phyloP scores from a whole-genome alignment of 73 alveolate genomes.

The Tetrahymena elliotti region DNA sequence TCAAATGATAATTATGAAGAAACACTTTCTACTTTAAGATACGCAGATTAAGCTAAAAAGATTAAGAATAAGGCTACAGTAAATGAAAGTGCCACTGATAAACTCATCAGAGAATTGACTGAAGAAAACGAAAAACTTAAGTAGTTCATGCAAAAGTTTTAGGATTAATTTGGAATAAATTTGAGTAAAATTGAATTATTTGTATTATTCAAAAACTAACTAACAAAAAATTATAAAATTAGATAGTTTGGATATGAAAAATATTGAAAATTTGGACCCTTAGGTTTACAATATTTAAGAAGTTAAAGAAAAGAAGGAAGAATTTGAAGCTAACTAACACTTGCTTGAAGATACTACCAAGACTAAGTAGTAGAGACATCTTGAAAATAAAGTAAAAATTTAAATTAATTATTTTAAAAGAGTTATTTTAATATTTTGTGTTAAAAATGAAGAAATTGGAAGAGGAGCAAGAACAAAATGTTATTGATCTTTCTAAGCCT shows the following conservation, averaged over 20 bases:
- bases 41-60: constrained; percentile 95
- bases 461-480: constrained; percentile 30
- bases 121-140: constrained; percentile 82
- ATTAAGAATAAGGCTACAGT: constrained; percentile 88
- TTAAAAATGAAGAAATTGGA: constrained; percentile 26
- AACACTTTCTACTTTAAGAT: constrained; percentile 93
- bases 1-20: constrained; percentile 97
- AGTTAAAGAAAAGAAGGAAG: constrained; percentile 38
- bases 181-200: constrained; percentile 38
- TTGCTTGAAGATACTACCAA: constrained; percentile 52
- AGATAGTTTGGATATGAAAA: neutral
- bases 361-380: constrained; percentile 59
- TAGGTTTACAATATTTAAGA: neutral
- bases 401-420: neutral
- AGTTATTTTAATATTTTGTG: neutral
- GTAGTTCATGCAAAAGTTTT: constrained; percentile 38
- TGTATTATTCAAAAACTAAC: neutral
- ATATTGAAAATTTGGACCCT: neutral
- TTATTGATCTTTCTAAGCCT: constrained; percentile 58
- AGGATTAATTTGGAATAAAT: constrained; percentile 7
- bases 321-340: constrained; percentile 43
- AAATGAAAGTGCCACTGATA: constrained; percentile 86
- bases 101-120: constrained; percentile 68
- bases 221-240: neutral
- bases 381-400: constrained; percentile 36